Evolutionary conservation across 2,329 filamentous ascomycete genomes (phyloP), one percentile per base, ranked within the genome.

Genomic region (Cladosporium cucumerinum): DNA sequence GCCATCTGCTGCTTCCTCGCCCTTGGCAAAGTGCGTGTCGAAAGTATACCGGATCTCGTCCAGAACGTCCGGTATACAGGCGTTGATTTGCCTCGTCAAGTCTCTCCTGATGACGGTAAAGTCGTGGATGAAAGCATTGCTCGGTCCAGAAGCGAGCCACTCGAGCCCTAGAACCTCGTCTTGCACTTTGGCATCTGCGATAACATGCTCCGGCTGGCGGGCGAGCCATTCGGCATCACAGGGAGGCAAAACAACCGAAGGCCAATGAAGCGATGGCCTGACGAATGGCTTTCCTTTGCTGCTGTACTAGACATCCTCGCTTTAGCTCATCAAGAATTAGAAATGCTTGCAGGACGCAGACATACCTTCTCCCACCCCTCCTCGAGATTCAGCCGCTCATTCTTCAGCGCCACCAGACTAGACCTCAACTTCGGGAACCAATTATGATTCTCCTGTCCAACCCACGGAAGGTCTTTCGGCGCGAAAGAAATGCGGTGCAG

Each of bases 341-440:
- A 11, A n/a, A 46, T 46, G 7, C 39, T 10, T 8, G 7, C n/a
- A 21, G 7, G 39, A 8, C n/a, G n/a, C 7, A 16, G 18, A 59
- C 57, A 12, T 32, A 59, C 62, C 54, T 67, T 64, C 48, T 57
- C 61, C 39, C 57, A 66, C n/a, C 66, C 66, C 25, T 64, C 64
- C 23, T 64, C 52, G 14, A 66, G 34, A 23, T 61, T 62, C 26
- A 61, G 10, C 5, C 66, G 57, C 23, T 61, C 61, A 10, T 49
- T 34, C 10, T 54, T 55, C 21, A 67, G 11, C 34, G 59, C 54
- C 8, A 36, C 28, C 30, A 67, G 46, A 10, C 28, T 65, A 18
- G 66, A 65, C 14, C 61, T 39, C 30, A 67, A 60, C 51, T 66
- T 67, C 57, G 66, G 57, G 25, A 66, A 66, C 32, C 32, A 66